Percentiles rank a stretch among this genome's conserved stretches.
These are phyloP conservation scores for Leishmania gerbilli DNA, from an alignment of 208 protist genomes.

Conservation along the genomic window DNA sequence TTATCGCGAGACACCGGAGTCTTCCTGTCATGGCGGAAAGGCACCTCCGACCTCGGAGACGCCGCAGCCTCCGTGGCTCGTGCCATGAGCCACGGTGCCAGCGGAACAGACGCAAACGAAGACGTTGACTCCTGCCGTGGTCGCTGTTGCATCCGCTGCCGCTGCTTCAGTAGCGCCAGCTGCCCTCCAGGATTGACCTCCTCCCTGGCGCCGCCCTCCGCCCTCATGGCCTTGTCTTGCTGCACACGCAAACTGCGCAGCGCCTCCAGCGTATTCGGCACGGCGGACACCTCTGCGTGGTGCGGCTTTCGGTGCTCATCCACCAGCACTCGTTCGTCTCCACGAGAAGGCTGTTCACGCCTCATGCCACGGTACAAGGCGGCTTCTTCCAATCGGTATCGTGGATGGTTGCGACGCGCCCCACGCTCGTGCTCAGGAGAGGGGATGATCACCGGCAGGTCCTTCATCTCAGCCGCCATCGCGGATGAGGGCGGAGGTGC, in stretches of 20 bases:
- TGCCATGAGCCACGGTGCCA: neutral
- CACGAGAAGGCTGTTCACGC: slow-evolving; percentile 25
- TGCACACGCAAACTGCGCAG: slow-evolving; percentile 49
- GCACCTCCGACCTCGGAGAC: slow-evolving; percentile 11
- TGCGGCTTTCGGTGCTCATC: slow-evolving; percentile 19
- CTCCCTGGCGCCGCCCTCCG: slow-evolving; percentile 8
- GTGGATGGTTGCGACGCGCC: slow-evolving; percentile 18
- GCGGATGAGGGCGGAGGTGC: neutral
- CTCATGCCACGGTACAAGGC: slow-evolving; percentile 41
- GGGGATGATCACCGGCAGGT: slow-evolving; percentile 16
- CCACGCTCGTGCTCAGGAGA: slow-evolving; percentile 11
- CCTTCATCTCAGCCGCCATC: slow-evolving; percentile 12
- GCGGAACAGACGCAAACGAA: slow-evolving; percentile 10
- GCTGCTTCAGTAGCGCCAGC: slow-evolving; percentile 69
- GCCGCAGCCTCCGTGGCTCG: slow-evolving; percentile 5
- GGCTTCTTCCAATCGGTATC: slow-evolving; percentile 14
- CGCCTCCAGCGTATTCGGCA: slow-evolving; percentile 78
- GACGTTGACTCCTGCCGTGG: slow-evolving; percentile 1
- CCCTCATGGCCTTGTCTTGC: slow-evolving; percentile 10
- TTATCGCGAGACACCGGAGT: neutral
- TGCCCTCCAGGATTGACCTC: slow-evolving; percentile 27
- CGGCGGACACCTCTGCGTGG: slow-evolving; percentile 18
- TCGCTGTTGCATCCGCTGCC: slow-evolving; percentile 36
- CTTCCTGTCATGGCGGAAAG: slow-evolving; percentile 3
- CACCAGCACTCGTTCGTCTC: slow-evolving; percentile 28